Conservation (phyloP, 805 yeast genomes). For the Kodamaea nitidulidarum region DNA sequence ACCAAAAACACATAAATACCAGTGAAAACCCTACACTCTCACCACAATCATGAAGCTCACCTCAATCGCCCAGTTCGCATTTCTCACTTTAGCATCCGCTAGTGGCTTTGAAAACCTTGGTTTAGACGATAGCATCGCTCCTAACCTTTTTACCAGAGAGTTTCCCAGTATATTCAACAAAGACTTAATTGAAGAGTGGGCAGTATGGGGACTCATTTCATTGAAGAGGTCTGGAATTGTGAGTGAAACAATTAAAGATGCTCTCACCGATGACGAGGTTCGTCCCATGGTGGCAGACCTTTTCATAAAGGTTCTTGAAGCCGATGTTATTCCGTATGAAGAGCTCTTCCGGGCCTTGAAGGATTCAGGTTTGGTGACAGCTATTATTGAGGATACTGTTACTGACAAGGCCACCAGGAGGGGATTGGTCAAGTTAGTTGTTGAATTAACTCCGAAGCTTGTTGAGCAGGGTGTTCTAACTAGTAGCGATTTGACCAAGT, state of each 20-base stretch:
- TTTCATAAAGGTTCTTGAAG: conserved; percentile 22
- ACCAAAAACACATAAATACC: too few species aligned
- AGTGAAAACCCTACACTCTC: too few species aligned
- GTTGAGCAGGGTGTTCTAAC: conserved; percentile 2
- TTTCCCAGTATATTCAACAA: conserved; percentile 1
- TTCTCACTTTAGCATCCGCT: background rate
- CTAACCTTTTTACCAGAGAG: background rate
- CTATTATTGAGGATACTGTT: conserved; percentile 22
- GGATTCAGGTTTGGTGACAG: conserved; percentile 28
- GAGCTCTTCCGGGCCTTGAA: conserved; percentile 28
- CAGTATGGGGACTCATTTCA: conserved; percentile 20
- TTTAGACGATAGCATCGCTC: background rate
- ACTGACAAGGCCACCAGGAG: conserved; percentile 27
- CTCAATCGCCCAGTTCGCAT: background rate
- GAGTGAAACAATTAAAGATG: conserved; percentile 21
- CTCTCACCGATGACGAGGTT: conserved; percentile 27
- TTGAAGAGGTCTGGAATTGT: conserved; percentile 30
- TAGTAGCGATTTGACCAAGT: background rate
- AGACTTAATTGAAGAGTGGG: conserved; percentile 8
- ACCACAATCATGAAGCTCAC: conserved; percentile 2
- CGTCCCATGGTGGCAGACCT: conserved; percentile 22
- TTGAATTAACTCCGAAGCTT: conserved; percentile 18
- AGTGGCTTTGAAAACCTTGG: background rate
- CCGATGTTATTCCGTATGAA: conserved; percentile 29
- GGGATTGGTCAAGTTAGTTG: conserved; percentile 22